Conservation (phyloP, 352 stramenopile genomes). For the Pythium aristosporum region DNA sequence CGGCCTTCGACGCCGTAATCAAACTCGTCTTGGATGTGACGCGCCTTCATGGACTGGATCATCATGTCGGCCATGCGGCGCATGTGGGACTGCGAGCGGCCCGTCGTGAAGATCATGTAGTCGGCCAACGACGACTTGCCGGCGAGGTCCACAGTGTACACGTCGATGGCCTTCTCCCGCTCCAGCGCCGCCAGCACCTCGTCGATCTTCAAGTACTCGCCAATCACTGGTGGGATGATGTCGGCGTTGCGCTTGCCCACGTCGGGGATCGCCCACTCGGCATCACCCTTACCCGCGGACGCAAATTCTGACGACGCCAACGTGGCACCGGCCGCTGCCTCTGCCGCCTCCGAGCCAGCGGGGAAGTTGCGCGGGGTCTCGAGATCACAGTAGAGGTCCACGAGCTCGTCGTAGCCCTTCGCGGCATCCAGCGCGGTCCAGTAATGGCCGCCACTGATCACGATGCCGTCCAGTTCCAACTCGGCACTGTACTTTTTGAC, state of each 20-base stretch:
- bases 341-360: slow-evolving; percentile 32
- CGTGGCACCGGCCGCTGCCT: slow-evolving; percentile 26
- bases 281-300: slow-evolving; percentile 10
- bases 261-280: slow-evolving; percentile 68
- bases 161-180: slow-evolving; percentile 72
- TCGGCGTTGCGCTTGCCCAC: slow-evolving; percentile 72
- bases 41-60: slow-evolving; percentile 80
- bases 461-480: slow-evolving; percentile 58
- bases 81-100: slow-evolving; percentile 83
- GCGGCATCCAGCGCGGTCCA: slow-evolving; percentile 82
- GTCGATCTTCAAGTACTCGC: slow-evolving; percentile 71
- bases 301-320: slow-evolving; percentile 5
- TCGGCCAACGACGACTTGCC: slow-evolving; percentile 83
- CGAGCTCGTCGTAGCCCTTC: slow-evolving; percentile 81
- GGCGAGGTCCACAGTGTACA: slow-evolving; percentile 72
- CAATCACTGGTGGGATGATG: slow-evolving; percentile 59
- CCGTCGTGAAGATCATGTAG: slow-evolving; percentile 90
- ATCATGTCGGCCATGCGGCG: slow-evolving; percentile 86
- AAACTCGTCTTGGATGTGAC: slow-evolving; percentile 68
- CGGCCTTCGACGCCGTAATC: slow-evolving; percentile 84
- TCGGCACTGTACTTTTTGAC: slow-evolving; percentile 86
- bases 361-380: slow-evolving; percentile 78
- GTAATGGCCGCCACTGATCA: slow-evolving; percentile 78
- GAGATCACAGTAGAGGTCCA: slow-evolving; percentile 76
- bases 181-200: slow-evolving; percentile 67